Evolutionary conservation across 176 grass and related monocot species (phyloP).

Genomic region (Saccharum officinarum): DNA sequence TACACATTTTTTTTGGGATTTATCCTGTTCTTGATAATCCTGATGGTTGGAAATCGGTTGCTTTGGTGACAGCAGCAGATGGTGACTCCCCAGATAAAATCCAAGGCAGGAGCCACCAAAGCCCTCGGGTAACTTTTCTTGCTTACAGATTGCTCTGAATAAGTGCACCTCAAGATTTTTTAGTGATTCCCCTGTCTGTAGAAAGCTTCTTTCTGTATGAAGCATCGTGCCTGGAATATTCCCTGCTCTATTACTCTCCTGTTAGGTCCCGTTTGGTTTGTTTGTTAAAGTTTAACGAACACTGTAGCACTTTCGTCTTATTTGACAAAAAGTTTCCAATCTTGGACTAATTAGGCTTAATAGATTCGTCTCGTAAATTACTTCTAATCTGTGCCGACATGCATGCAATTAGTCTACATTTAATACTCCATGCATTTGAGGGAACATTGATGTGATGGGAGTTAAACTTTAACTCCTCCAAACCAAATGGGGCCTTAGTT

Average conservation of each 20-base stretch:
- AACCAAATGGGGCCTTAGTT: no score
- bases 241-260: background rate
- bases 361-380: no score
- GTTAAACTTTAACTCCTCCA: no score
- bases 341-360: no score
- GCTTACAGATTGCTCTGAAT: background rate
- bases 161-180: background rate
- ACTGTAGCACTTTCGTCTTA: no score
- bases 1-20: background rate
- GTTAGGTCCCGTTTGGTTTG: no score
- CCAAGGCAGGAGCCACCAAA: conserved; percentile 41
- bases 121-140: conserved; percentile 34
- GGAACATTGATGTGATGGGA: no score
- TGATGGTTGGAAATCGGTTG: background rate
- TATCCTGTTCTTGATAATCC: background rate
- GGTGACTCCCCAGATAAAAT: conserved; percentile 61
- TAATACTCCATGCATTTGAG: no score
- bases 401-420: no score
- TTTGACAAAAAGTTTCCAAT: no score
- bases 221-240: conserved; percentile 29
- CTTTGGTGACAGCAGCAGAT: conserved; percentile 44
- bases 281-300: no score
- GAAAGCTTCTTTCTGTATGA: conserved; percentile 33
- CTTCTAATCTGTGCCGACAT: no score
- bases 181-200: background rate